These are phyloP conservation scores for Stephanodiscus triporus DNA, from an alignment of 108 stramenopile species.

Conservation along the genomic window DNA sequence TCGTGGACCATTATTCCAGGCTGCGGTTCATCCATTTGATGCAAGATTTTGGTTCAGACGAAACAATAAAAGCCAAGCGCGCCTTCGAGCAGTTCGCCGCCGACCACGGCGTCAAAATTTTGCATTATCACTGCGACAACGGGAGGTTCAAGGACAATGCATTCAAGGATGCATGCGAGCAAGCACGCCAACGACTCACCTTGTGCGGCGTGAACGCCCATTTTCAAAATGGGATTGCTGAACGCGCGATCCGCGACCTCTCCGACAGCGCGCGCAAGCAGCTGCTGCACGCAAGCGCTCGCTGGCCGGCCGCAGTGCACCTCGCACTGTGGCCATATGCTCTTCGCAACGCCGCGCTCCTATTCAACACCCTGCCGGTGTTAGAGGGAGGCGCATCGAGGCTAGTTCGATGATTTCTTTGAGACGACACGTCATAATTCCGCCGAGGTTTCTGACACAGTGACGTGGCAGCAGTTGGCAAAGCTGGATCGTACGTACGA, in stretches of 20 bases:
- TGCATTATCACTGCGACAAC: slow-evolving; percentile 58
- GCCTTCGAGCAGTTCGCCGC: slow-evolving; percentile 23
- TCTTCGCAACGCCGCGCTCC: slow-evolving; percentile 14
- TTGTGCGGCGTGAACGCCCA: slow-evolving; percentile 44
- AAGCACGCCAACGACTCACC: slow-evolving; percentile 16
- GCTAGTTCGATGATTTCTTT: too few relatives aligned
- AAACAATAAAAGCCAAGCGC: slow-evolving; percentile 14
- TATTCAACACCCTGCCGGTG: too few relatives aligned
- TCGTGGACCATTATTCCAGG: slow-evolving; percentile 40
- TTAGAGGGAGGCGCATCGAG: too few relatives aligned
- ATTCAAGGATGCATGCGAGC: neutral
- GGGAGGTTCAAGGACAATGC: slow-evolving; percentile 37
- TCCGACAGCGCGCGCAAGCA: slow-evolving; percentile 13
- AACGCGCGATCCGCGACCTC: slow-evolving; percentile 29
- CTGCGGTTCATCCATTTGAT: neutral
- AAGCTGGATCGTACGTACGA: too few relatives aligned
- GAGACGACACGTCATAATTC: too few relatives aligned
- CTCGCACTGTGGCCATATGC: slow-evolving; percentile 46
- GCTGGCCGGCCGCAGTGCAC: too few relatives aligned
- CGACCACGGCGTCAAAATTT: slow-evolving; percentile 18
- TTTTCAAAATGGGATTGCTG: slow-evolving; percentile 43
- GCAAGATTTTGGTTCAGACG: neutral
- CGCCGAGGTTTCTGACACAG: too few relatives aligned
- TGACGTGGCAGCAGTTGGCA: too few relatives aligned
- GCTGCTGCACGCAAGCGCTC: neutral